Conservation (phyloP, 1,284 basidiomycete genomes). For the Schizophyllum amplum region DNA sequence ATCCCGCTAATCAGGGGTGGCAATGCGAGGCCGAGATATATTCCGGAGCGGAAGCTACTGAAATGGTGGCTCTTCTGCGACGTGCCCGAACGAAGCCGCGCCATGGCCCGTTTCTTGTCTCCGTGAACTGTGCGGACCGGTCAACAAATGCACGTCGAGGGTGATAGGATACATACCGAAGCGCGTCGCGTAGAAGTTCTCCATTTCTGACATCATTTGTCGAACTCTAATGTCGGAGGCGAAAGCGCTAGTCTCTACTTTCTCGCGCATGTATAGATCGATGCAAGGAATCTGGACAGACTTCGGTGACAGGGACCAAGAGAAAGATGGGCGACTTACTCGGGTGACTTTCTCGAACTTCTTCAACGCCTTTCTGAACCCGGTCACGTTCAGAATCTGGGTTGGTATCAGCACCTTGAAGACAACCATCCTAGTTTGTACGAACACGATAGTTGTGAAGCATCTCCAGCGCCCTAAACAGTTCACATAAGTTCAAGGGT, state of each 20-base stretch:
- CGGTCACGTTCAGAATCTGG: constrained; percentile 81
- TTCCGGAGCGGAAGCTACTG: constrained; percentile 69
- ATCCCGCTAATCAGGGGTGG: constrained; percentile 71
- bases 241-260: constrained; percentile 59
- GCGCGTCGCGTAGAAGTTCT: constrained; percentile 61
- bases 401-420: background rate
- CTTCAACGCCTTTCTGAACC: constrained; percentile 87
- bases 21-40: constrained; percentile 70
- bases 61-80: constrained; percentile 64
- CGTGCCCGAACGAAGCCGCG: constrained; percentile 53
- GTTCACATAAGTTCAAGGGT: constrained; percentile 1
- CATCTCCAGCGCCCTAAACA: constrained; percentile 59
- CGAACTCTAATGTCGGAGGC: constrained; percentile 56
- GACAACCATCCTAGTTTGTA: constrained; percentile 8
- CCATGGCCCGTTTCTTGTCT: constrained; percentile 73
- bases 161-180: constrained; percentile 50
- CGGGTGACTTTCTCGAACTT: constrained; percentile 88
- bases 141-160: constrained; percentile 4
- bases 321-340: constrained; percentile 30
- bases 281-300: constrained; percentile 44
- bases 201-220: constrained; percentile 65
- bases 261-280: constrained; percentile 70
- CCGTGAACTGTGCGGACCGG: constrained; percentile 56
- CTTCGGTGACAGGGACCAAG: background rate
- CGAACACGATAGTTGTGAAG: constrained; percentile 82